A percentile compares a stretch with the other conserved stretches of the same genome.
phyloP scores from a whole-genome alignment of 768 basidiomycete genomes.

The Tricholoma saponaceum region DNA sequence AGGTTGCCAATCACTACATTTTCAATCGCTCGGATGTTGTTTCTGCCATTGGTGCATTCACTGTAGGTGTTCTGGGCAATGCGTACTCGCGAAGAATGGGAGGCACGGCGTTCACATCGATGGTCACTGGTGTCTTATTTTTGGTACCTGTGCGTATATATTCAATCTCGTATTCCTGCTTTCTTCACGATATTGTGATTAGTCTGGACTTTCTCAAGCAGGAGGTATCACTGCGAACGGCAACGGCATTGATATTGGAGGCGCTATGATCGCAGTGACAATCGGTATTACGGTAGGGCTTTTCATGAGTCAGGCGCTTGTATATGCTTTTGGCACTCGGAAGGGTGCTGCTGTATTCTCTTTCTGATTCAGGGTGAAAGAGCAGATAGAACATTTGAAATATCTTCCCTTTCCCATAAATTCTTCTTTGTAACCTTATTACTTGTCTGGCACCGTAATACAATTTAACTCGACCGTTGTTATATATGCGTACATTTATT shows the following conservation, averaged over 20 bases:
- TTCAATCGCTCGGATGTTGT: conserved; percentile 83
- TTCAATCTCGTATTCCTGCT: neutral
- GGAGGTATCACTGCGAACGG: conserved; percentile 82
- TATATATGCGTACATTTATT: conserved; percentile 5
- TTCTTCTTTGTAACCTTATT: neutral
- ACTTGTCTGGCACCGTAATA: neutral
- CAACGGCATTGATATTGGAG: conserved; percentile 78
- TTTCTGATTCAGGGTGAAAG: conserved; percentile 41
- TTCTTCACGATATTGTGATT: conserved; percentile 6
- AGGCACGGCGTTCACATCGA: conserved; percentile 85
- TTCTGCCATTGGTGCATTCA: conserved; percentile 82
- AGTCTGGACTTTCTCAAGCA: conserved; percentile 85
- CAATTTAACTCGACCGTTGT: neutral
- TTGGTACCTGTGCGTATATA: conserved; percentile 68
- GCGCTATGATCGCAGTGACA: conserved; percentile 86
- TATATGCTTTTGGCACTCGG: conserved; percentile 80
- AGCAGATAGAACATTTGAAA: neutral
- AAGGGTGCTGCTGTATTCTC: conserved; percentile 87
- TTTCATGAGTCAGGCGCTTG: conserved; percentile 83
- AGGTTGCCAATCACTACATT: conserved; percentile 79
- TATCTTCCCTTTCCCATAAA: neutral
- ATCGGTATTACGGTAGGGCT: conserved; percentile 89
- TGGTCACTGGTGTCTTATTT: conserved; percentile 88
- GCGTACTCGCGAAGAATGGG: conserved; percentile 78
- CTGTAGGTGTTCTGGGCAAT: conserved; percentile 75